Conservation (phyloP, 2,329 filamentous ascomycete species). For the Colletotrichum sp. region DNA sequence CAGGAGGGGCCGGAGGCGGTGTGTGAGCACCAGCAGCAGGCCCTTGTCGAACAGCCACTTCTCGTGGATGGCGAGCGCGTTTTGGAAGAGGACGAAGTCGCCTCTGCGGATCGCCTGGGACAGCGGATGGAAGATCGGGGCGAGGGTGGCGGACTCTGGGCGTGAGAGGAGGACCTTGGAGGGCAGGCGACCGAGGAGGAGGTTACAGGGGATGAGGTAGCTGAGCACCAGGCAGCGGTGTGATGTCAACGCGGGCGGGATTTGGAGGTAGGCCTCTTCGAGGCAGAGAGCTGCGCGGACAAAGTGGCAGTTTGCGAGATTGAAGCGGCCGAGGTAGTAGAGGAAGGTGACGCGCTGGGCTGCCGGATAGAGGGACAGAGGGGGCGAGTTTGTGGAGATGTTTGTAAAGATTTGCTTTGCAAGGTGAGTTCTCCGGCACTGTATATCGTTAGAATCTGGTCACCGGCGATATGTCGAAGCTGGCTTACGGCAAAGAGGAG, state of each 20-base stretch:
- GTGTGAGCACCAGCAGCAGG: slow-evolving; percentile 76
- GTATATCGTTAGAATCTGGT: neutral
- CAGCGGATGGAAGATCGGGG: slow-evolving; percentile 74
- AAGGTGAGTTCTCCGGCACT: slow-evolving; percentile 82
- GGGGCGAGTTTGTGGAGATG: slow-evolving; percentile 82
- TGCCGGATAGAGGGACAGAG: slow-evolving; percentile 81
- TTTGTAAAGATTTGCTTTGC: slow-evolving; percentile 90
- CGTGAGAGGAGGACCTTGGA: slow-evolving; percentile 68
- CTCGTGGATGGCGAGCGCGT: slow-evolving; percentile 67
- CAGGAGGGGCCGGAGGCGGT: slow-evolving; percentile 79
- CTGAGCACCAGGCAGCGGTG: slow-evolving; percentile 83
- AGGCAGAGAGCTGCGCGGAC: slow-evolving; percentile 76
- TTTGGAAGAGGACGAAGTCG: slow-evolving; percentile 75
- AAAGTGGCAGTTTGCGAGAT: slow-evolving; percentile 86
- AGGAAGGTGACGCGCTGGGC: slow-evolving; percentile 90
- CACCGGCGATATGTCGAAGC: neutral
- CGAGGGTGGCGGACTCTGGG: slow-evolving; percentile 71
- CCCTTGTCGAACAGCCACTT: slow-evolving; percentile 79
- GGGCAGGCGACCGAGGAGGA: slow-evolving; percentile 86
- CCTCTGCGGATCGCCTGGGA: slow-evolving; percentile 74
- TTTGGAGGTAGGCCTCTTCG: slow-evolving; percentile 80
- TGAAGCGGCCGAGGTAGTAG: slow-evolving; percentile 91
- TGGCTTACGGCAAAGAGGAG: slow-evolving; percentile 78
- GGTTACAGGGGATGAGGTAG: slow-evolving; percentile 81
- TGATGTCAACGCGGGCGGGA: slow-evolving; percentile 62